Conservation (phyloP, 164 flowering plant genomes). For the Taxillus chinensis region DNA sequence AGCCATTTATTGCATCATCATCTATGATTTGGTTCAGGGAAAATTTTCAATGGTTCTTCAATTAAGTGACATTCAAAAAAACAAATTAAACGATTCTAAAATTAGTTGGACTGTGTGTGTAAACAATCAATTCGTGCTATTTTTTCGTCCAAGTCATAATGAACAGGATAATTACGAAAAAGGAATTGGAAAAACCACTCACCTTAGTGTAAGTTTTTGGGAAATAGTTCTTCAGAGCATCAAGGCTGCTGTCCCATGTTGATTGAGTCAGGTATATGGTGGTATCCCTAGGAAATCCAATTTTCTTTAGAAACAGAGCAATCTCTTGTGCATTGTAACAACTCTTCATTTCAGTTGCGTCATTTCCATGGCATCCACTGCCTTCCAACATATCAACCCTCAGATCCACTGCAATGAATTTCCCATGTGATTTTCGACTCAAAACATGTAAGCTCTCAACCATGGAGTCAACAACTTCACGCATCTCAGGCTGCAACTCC, state of each 20-base stretch:
- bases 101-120: too few relatives aligned
- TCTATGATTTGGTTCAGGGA: too few relatives aligned
- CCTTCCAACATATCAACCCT: conserved; percentile 65
- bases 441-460: conserved; percentile 58
- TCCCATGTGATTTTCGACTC: conserved; percentile 61
- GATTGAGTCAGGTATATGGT: conserved; percentile 74
- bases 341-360: conserved; percentile 32
- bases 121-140: too few relatives aligned
- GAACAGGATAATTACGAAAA: neutral
- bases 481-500: conserved; percentile 61
- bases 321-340: conserved; percentile 67
- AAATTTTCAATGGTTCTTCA: too few relatives aligned
- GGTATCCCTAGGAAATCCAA: conserved; percentile 63
- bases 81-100: too few relatives aligned
- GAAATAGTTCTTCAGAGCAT: conserved; percentile 61
- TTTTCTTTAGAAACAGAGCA: conserved; percentile 56
- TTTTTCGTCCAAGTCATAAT: too few relatives aligned
- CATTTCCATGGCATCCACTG: conserved; percentile 58
- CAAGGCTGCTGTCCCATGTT: conserved; percentile 68
- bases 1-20: too few relatives aligned
- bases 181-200: neutral
- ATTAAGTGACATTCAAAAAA: too few relatives aligned
- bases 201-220: conserved; percentile 92
- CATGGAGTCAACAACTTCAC: conserved; percentile 76
- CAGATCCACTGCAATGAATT: conserved; percentile 79